Evolutionary conservation across 1,284 basidiomycete species (phyloP).

Genomic region (Boletus albobrunnescens): DNA sequence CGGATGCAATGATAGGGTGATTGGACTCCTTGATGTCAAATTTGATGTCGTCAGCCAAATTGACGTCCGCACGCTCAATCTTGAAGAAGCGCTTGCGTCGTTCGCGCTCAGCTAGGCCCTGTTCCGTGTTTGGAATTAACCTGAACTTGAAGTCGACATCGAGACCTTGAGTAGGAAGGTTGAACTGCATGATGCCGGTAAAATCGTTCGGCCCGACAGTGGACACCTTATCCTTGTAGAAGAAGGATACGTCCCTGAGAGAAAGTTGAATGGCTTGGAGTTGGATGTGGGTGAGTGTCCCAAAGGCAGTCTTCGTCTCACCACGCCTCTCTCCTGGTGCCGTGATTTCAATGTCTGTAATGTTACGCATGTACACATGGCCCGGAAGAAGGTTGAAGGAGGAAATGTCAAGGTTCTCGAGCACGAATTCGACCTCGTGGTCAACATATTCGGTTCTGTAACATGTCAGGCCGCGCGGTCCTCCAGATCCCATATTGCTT

Average conservation of each 20-base stretch:
- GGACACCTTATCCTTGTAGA: slow-evolving; percentile 57
- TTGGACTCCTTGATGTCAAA: slow-evolving; percentile 56
- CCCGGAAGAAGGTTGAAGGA: slow-evolving; percentile 62
- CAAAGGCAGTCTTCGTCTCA: slow-evolving; percentile 46
- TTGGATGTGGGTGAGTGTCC: slow-evolving; percentile 59
- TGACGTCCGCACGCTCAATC: slow-evolving; percentile 50
- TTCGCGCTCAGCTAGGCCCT: slow-evolving; percentile 42
- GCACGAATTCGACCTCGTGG: slow-evolving; percentile 59
- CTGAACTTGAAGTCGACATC: slow-evolving; percentile 63
- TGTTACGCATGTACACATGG: slow-evolving; percentile 65
- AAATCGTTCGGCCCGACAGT: slow-evolving; percentile 50
- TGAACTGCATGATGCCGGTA: slow-evolving; percentile 57
- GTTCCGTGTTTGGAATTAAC: slow-evolving; percentile 49
- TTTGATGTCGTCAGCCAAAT: slow-evolving; percentile 49
- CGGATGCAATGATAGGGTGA: slow-evolving; percentile 52
- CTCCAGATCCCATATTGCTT: slow-evolving; percentile 13
- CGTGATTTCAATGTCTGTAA: slow-evolving; percentile 65
- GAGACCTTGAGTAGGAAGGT: slow-evolving; percentile 59
- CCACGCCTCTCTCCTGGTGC: slow-evolving; percentile 39
- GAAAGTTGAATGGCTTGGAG: slow-evolving; percentile 59
- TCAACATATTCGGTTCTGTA: slow-evolving; percentile 65
- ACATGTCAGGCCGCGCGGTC: slow-evolving; percentile 9
- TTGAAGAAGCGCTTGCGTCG: slow-evolving; percentile 47
- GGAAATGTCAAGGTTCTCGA: slow-evolving; percentile 67
- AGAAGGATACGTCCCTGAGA: slow-evolving; percentile 65